Evolutionary conservation across 2,329 filamentous ascomycete species (phyloP).

Genomic region (Fusarium euwallaceae): DNA sequence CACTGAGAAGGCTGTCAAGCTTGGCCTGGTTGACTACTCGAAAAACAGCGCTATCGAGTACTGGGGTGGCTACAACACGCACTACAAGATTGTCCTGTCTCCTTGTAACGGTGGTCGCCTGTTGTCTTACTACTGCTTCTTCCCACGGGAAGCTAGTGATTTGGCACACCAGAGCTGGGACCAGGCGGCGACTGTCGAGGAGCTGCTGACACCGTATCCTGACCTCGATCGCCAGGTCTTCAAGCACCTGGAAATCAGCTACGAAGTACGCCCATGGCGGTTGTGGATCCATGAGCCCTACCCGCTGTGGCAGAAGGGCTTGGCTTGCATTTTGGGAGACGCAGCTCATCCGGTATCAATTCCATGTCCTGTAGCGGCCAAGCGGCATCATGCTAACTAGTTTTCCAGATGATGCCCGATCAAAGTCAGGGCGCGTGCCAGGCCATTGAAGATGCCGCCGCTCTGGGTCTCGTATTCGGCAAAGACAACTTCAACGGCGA

Average conservation of each 20-base stretch:
- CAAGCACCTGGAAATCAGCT: constrained; percentile 67
- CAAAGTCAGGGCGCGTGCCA: constrained; percentile 20
- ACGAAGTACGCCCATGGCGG: constrained; percentile 72
- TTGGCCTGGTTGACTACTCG: constrained; percentile 15
- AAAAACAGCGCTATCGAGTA: constrained; percentile 67
- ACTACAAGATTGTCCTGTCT: constrained; percentile 73
- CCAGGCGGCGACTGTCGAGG: constrained; percentile 61
- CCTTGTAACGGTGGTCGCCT: constrained; percentile 71
- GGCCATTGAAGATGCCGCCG: constrained; percentile 20
- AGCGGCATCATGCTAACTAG: background rate
- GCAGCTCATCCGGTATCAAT: constrained; percentile 21
- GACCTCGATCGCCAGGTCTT: constrained; percentile 68
- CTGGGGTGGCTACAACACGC: constrained; percentile 70
- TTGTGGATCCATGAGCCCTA: constrained; percentile 59
- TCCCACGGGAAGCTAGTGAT: constrained; percentile 69
- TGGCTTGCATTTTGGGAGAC: constrained; percentile 23
- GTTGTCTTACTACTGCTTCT: constrained; percentile 75
- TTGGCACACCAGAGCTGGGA: constrained; percentile 69
- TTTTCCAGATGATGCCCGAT: constrained; percentile 21
- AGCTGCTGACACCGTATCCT: constrained; percentile 69
- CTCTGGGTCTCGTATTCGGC: background rate
- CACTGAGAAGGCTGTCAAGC: constrained; percentile 11
- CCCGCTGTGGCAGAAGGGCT: constrained; percentile 25
- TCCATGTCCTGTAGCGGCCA: background rate
- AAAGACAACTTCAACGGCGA: constrained; percentile 11